Base-by-base conservation (phyloP, 371 early-diverging fungal species). In the Mortierella sp. region DNA sequence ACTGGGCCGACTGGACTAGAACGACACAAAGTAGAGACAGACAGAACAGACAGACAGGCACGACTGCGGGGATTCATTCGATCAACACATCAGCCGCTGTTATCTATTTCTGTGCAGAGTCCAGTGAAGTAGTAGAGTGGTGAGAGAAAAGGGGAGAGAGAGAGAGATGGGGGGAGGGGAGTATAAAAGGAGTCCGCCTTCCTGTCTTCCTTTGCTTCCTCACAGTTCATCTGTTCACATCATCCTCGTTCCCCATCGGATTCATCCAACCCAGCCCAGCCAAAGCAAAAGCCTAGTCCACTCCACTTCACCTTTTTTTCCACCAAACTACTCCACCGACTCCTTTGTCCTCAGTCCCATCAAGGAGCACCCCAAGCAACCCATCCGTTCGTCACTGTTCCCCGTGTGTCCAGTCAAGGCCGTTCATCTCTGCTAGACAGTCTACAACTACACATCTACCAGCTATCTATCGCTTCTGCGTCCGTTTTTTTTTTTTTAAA, bases 361-460 rank as follows among this genome's bases (percentile, higher is more conserved):
- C 37, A 37, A 37, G 37, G 37, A 37, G 37, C 37, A 37, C 37
- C 37, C 37, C 37, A 37, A 37, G 37, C 37, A 37, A 18, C 7
- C 18, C 4, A 48, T 25, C 16, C 46, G 18, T 14, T 45, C 47
- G 46, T 45, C 12, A 45, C 25, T 18, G 5, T 26, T 58, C 21
- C 57, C 51, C 51, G n/a, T 26, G n/a, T 26, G 26, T 58, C 56
- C 25, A 26, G 25, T 29, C 45, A 43, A 23, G 53, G 53, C 21
- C 37, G 37, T 23, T 55, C 65, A 79, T 69, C 62, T 62, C 80
- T 79, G 80, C 80, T 69, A 65, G 68, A 79, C 80, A 79, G 80
- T 68, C 30, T 64, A 79, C 73, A 72, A 73, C 67, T 37, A 37
- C 37, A 37, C 37, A n/a, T n/a, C 37, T 37, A 9, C 37, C 37